Percentiles rank a stretch among this genome's conserved stretches.
Evolutionary conservation across 163 green algal genomes (phyloP).

Genomic region (Scenedesmus sp.): DNA sequence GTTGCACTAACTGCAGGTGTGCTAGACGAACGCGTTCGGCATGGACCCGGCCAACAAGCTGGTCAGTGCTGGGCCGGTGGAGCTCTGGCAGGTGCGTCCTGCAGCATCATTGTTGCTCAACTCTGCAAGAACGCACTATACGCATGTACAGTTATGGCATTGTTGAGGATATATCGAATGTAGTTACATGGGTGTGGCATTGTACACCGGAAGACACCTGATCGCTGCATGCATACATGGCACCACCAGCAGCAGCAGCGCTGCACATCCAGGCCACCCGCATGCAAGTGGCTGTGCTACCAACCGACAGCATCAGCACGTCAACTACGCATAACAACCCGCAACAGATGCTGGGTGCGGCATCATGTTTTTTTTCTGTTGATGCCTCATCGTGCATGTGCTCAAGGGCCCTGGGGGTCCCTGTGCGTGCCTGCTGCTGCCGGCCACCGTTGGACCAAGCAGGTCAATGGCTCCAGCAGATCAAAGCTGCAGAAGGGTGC

Average conservation of each 20-base stretch:
- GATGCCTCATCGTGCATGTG: too few relatives aligned
- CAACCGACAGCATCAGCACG: neutral
- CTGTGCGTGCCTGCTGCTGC: too few relatives aligned
- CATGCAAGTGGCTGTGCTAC: neutral
- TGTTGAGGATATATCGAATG: too few relatives aligned
- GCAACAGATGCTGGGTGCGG: too few relatives aligned
- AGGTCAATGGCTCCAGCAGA: neutral
- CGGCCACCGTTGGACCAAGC: neutral
- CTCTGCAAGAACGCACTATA: neutral
- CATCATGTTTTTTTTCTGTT: too few relatives aligned
- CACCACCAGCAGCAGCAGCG: neutral
- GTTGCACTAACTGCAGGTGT: neutral
- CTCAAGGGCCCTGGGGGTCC: too few relatives aligned
- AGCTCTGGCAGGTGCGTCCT: neutral
- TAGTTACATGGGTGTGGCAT: neutral
- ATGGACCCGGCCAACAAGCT: conserved; percentile 10
- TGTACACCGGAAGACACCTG: neutral
- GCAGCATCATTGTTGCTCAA: neutral
- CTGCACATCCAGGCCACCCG: neutral
- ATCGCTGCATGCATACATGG: neutral
- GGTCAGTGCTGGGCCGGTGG: neutral
- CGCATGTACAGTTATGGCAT: too few relatives aligned
- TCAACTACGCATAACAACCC: neutral
- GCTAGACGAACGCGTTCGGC: neutral
- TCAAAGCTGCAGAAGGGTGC: neutral